Evolutionary conservation across 176 grass and related monocot species (phyloP).

Genomic region (Raddia distichophylla): DNA sequence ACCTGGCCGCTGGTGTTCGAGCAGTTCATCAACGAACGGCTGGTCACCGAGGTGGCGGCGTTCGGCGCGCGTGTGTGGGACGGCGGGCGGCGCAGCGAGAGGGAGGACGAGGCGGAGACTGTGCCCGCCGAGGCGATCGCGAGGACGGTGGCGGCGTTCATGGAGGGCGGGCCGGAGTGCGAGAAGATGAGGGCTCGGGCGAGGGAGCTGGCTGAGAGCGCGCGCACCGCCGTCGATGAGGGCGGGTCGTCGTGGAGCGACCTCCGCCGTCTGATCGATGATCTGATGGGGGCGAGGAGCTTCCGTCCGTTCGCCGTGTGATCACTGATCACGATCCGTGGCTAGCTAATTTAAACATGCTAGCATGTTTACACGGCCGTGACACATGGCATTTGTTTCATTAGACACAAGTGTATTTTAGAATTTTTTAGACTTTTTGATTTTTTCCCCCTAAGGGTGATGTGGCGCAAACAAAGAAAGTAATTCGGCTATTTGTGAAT

Average conservation of each 20-base stretch:
- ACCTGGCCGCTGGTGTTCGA: constrained; percentile 92
- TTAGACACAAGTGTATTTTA: too few species aligned
- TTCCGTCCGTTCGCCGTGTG: background rate
- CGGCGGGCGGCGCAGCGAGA: constrained; percentile 48
- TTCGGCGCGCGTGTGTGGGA: constrained; percentile 63
- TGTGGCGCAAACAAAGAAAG: too few species aligned
- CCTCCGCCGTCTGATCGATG: constrained; percentile 58
- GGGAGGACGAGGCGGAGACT: constrained; percentile 27
- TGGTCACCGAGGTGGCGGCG: constrained; percentile 59
- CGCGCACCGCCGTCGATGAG: constrained; percentile 44
- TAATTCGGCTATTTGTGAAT: too few species aligned
- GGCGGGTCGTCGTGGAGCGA: constrained; percentile 59
- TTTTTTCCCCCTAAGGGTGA: too few species aligned
- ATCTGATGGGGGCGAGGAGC: constrained; percentile 44
- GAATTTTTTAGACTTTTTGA: too few species aligned
- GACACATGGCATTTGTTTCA: too few species aligned
- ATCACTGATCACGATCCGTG: too few species aligned
- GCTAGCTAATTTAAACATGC: too few species aligned
- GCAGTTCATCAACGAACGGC: constrained; percentile 90
- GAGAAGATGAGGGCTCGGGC: constrained; percentile 37
- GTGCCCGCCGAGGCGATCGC: constrained; percentile 61
- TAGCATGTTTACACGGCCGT: too few species aligned
- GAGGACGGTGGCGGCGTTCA: constrained; percentile 48
- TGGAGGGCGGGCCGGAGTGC: constrained; percentile 41
- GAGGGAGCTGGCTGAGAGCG: constrained; percentile 39